Percentiles rank a stretch among this genome's conserved stretches.
Conservation (phyloP, 176 grass and related monocot genomes). For the Raddia guianensis region DNA sequence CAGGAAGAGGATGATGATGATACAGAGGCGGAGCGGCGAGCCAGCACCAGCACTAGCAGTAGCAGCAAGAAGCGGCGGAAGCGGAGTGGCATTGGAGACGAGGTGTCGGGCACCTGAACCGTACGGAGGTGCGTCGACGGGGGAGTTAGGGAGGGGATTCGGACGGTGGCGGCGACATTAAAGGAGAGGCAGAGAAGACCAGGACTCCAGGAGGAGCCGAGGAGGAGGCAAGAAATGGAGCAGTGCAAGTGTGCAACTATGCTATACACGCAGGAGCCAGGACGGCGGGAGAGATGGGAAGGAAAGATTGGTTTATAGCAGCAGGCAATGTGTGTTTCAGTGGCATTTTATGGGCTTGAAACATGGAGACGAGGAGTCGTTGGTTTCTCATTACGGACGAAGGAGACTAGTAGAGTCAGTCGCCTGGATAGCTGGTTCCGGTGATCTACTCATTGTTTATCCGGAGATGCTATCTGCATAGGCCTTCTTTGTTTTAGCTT, state of each 20-base stretch:
- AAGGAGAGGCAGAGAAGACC: neutral
- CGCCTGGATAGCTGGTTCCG: conserved; percentile 26
- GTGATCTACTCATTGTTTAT: conserved; percentile 12
- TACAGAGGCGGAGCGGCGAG: neutral
- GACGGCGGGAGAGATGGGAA: neutral
- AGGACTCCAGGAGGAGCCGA: too few species aligned
- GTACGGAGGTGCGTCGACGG: neutral
- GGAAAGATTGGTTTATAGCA: conserved; percentile 1
- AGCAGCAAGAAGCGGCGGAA: neutral
- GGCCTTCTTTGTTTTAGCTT: too few species aligned
- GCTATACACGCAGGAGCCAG: too few species aligned
- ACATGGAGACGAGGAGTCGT: conserved; percentile 37
- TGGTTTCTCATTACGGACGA: conserved; percentile 26
- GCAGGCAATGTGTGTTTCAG: neutral
- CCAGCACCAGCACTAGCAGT: neutral
- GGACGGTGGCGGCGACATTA: neutral
- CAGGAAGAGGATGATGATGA: conserved; percentile 40
- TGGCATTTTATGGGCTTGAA: conserved; percentile 4
- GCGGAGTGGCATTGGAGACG: conserved; percentile 45
- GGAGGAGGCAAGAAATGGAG: conserved; percentile 28
- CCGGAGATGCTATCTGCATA: too few species aligned
- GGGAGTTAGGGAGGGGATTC: neutral
- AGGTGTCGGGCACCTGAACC: neutral
- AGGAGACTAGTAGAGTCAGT: neutral
- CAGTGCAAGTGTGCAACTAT: neutral